Percentiles rank a stretch among this genome's conserved stretches.
These are phyloP conservation scores for Gloeostereum incarnatum DNA, from an alignment of 768 basidiomycete species.

Conservation along the genomic window DNA sequence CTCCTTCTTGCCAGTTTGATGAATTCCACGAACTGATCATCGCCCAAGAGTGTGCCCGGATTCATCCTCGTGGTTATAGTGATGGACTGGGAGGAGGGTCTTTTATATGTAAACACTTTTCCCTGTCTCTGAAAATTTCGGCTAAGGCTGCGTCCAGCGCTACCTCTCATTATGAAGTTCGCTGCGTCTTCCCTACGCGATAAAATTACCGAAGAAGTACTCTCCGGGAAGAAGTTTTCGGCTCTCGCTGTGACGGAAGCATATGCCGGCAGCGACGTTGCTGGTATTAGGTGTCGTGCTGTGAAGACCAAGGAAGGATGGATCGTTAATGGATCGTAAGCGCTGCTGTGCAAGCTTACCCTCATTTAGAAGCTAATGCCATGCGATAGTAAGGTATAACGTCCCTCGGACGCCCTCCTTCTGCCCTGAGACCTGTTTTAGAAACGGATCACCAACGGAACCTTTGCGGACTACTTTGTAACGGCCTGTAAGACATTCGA, in stretches of 20 bases:
- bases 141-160: slow-evolving; percentile 20
- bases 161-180: slow-evolving; percentile 77
- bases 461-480: slow-evolving; percentile 63
- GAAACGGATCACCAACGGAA: slow-evolving; percentile 81
- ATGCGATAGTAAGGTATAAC: slow-evolving; percentile 34
- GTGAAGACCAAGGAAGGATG: slow-evolving; percentile 63
- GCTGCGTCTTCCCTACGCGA: slow-evolving; percentile 56
- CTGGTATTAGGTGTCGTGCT: slow-evolving; percentile 64
- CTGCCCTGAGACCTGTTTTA: slow-evolving; percentile 5
- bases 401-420: not conserved
- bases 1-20: slow-evolving; percentile 38
- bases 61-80: slow-evolving; percentile 67
- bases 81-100: slow-evolving; percentile 58
- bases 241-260: slow-evolving; percentile 81
- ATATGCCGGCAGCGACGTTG: slow-evolving; percentile 72
- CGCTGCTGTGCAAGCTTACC: too few relatives aligned
- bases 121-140: not conserved
- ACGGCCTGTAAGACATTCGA: slow-evolving; percentile 51
- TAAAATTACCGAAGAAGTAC: slow-evolving; percentile 46
- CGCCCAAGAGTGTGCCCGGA: slow-evolving; percentile 58
- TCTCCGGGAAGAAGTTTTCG: slow-evolving; percentile 61
- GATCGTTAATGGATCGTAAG: slow-evolving; percentile 77
- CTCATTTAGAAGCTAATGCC: not conserved
- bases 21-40: slow-evolving; percentile 79
- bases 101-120: slow-evolving; percentile 19